Conservation (phyloP, 257 asterid species). For the Marsdenia floribunda region DNA sequence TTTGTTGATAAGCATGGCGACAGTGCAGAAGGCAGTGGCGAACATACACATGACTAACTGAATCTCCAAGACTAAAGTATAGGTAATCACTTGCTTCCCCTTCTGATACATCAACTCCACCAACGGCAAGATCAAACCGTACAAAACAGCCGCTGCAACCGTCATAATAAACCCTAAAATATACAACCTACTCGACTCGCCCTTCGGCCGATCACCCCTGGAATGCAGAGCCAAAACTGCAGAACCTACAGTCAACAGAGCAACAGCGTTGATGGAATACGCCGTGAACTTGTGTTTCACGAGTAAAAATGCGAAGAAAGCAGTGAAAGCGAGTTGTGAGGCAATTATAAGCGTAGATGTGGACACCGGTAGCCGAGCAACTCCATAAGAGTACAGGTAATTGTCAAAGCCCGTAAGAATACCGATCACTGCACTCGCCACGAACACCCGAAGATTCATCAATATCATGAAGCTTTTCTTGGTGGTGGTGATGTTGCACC, state of each 20-base stretch:
- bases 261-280: slow-evolving; percentile 15
- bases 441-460: slow-evolving; percentile 5
- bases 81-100: slow-evolving; percentile 14
- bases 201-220: slow-evolving; percentile 20
- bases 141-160: slow-evolving; percentile 12
- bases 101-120: slow-evolving; percentile 19
- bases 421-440: slow-evolving; percentile 10
- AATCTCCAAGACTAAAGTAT: slow-evolving; percentile 22
- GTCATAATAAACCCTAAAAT: slow-evolving; percentile 20
- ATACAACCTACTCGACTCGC: slow-evolving; percentile 13
- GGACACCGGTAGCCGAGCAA: slow-evolving; percentile 20
- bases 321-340: slow-evolving; percentile 21
- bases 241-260: slow-evolving; percentile 16
- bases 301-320: slow-evolving; percentile 20
- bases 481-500: slow-evolving; percentile 3
- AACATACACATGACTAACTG: slow-evolving; percentile 18
- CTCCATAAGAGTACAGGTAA: slow-evolving; percentile 12
- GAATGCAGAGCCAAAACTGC: slow-evolving; percentile 19
- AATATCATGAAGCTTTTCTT: not conserved
- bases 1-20: slow-evolving; percentile 21
- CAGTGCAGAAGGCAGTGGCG: slow-evolving; percentile 9
- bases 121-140: slow-evolving; percentile 18
- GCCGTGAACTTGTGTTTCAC: slow-evolving; percentile 25
- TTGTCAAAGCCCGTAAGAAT: slow-evolving; percentile 8
- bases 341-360: slow-evolving; percentile 10